Base-by-base conservation (phyloP, 805 yeast genomes). In the Vanderwaltozyma polyspora region DNA sequence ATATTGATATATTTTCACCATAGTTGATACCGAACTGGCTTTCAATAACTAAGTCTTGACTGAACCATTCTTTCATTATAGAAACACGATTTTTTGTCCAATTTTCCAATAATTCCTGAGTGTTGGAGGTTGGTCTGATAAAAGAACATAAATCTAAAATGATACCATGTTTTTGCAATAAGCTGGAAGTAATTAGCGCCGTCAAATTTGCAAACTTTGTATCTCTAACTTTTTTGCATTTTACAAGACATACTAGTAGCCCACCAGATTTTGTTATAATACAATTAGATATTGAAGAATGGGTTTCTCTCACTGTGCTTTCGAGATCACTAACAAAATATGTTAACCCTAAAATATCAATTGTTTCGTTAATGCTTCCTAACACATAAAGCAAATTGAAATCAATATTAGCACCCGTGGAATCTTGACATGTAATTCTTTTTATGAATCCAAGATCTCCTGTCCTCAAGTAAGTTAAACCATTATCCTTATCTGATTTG, bases 401-500 rank as follows among this genome's bases (percentile, higher is more conserved):
- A 23, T 60, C 61, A 10, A 60, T 51, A 19, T 51, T 55, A 7
- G 51, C 68, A 49, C 57, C 68, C 52, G 57, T 49, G 5, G 43
- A 33, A 34, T 62, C 53, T 52, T 68, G 48, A 34, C 68, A 59
- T 3, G 71, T 66, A 5, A 85, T 76, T 15, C 76, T 79, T 49
- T 86, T 94, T 36, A 91, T 65, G 53, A 91, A 91, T 0, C 99
- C 99, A 25, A 91, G 63, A 51, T 91, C 96, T 1, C 97, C 97
- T 0, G 97, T 91, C 43, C 98, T 67, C 44, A 83, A 63, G 55
- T 83, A 91, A 3, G 70, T 63, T 34, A 76, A 59, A 1, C 72
- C 74, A 9, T 72, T 68, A 48, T 79, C 77, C 14, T 79, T 83
- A 26, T 72, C 79, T n/a, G 42, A 37, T 2, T 55, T 68, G 13